Conservation (phyloP, 2,329 filamentous ascomycete genomes). For the Cytospora piceae region DNA sequence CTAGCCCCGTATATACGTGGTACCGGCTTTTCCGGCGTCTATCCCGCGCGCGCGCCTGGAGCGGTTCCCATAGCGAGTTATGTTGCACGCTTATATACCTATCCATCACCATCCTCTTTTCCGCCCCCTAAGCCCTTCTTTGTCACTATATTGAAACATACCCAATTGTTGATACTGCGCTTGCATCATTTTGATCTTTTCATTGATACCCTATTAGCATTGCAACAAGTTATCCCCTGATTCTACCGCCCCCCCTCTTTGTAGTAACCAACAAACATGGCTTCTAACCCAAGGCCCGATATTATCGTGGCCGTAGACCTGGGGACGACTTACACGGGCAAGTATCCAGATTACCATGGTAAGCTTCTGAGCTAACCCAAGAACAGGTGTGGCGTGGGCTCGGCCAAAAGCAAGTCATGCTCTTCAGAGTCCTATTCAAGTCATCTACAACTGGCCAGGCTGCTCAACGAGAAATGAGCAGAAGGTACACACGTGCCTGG, state of each 20-base stretch:
- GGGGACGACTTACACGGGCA: slow-evolving; percentile 52
- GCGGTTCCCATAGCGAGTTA: slow-evolving; percentile 25
- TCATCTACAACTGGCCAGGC: slow-evolving; percentile 58
- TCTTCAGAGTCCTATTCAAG: slow-evolving; percentile 46
- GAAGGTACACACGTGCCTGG: slow-evolving; percentile 56
- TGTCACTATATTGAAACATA: slow-evolving; percentile 6
- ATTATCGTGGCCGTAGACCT: slow-evolving; percentile 49
- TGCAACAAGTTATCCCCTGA: slow-evolving; percentile 17
- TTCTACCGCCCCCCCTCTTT: not conserved
- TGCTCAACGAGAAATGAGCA: slow-evolving; percentile 56
- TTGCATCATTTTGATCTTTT: slow-evolving; percentile 1
- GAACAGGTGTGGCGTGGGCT: slow-evolving; percentile 43
- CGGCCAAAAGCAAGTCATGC: slow-evolving; percentile 38
- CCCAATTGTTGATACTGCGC: slow-evolving; percentile 13
- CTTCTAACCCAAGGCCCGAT: slow-evolving; percentile 37
- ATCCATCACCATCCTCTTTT: not conserved
- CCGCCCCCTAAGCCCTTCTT: not conserved
- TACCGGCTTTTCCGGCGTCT: slow-evolving; percentile 14
- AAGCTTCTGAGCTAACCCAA: slow-evolving; percentile 7
- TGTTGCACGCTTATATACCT: slow-evolving; percentile 14
- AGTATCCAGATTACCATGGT: not conserved
- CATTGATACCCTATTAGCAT: not conserved
- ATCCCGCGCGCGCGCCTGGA: slow-evolving; percentile 20
- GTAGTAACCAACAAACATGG: slow-evolving; percentile 5
- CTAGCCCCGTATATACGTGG: not conserved